These are phyloP conservation scores for Arthrobotrys musiformis DNA, from an alignment of 2,329 filamentous ascomycete genomes.

Conservation along the genomic window DNA sequence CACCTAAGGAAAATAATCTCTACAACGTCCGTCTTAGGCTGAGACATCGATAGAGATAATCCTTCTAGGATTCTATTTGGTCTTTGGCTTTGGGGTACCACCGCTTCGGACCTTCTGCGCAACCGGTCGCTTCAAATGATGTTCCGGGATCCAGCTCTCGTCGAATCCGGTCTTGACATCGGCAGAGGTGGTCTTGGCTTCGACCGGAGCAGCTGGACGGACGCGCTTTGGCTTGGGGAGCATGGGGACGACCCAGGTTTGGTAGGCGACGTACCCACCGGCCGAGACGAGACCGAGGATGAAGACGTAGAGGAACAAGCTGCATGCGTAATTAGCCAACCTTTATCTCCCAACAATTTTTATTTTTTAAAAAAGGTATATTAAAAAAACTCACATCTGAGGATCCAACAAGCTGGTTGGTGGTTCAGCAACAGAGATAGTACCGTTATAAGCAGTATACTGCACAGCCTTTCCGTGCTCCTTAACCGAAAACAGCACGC, in stretches of 20 bases:
- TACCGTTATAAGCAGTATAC: conserved; percentile 80
- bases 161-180: conserved; percentile 73
- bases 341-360: neutral
- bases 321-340: conserved; percentile 62
- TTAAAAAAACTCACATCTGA: conserved; percentile 79
- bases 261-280: conserved; percentile 95
- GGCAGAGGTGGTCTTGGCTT: conserved; percentile 75
- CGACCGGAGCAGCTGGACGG: conserved; percentile 72
- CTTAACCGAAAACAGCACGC: conserved; percentile 76
- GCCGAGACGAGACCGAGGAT: conserved; percentile 80
- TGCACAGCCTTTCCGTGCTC: conserved; percentile 70
- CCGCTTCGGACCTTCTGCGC: conserved; percentile 53
- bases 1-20: neutral
- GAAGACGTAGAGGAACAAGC: conserved; percentile 97
- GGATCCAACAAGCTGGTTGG: conserved; percentile 93
- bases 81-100: conserved; percentile 37
- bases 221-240: conserved; percentile 86
- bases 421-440: conserved; percentile 86
- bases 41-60: neutral
- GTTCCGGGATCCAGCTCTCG: conserved; percentile 90
- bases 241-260: conserved; percentile 94
- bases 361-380: neutral
- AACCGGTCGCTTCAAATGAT: conserved; percentile 83
- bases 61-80: neutral
- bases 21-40: neutral